Percentiles rank a stretch among this genome's conserved stretches.
Evolutionary conservation across 768 basidiomycete species (phyloP).

Genomic region (Cystofilobasidium bisporidii): DNA sequence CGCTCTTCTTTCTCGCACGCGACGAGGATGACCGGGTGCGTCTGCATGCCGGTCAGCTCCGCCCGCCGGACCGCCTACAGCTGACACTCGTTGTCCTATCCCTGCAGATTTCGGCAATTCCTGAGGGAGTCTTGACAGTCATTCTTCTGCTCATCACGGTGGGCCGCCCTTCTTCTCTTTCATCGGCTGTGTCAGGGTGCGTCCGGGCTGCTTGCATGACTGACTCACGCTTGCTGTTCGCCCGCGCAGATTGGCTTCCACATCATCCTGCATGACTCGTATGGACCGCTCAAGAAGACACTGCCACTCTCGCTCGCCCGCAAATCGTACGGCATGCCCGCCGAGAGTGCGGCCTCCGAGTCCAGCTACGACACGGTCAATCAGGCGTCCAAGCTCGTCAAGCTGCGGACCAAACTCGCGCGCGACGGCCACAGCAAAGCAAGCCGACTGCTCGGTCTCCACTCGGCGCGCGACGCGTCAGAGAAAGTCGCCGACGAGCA

Average conservation of each 20-base stretch:
- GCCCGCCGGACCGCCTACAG: too few relatives aligned
- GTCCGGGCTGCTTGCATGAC: too few relatives aligned
- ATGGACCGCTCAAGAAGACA: conserved; percentile 60
- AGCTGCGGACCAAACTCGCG: too few relatives aligned
- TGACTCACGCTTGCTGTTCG: too few relatives aligned
- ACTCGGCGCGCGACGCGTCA: neutral
- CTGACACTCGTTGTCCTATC: too few relatives aligned
- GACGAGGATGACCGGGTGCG: conserved; percentile 47
- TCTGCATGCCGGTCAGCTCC: too few relatives aligned
- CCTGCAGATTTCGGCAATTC: conserved; percentile 45
- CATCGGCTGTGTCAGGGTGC: too few relatives aligned
- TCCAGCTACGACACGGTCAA: neutral
- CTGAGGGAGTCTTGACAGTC: conserved; percentile 74
- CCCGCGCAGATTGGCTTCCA: conserved; percentile 57
- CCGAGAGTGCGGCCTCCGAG: conserved; percentile 32
- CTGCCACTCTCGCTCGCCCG: conserved; percentile 73
- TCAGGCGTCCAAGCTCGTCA: neutral
- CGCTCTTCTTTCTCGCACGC: conserved; percentile 79
- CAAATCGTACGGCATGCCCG: conserved; percentile 47
- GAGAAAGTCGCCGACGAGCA: too few relatives aligned
- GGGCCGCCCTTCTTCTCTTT: conserved; percentile 36
- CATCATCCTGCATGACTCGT: conserved; percentile 63
- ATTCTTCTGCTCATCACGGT: conserved; percentile 76
- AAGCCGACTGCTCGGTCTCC: neutral
- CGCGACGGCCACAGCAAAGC: too few relatives aligned